Evolutionary conservation across 2,329 filamentous ascomycete species (phyloP), one percentile per base, ranked within the genome.

Genomic region (Phaeosphaeriaceae sp.): DNA sequence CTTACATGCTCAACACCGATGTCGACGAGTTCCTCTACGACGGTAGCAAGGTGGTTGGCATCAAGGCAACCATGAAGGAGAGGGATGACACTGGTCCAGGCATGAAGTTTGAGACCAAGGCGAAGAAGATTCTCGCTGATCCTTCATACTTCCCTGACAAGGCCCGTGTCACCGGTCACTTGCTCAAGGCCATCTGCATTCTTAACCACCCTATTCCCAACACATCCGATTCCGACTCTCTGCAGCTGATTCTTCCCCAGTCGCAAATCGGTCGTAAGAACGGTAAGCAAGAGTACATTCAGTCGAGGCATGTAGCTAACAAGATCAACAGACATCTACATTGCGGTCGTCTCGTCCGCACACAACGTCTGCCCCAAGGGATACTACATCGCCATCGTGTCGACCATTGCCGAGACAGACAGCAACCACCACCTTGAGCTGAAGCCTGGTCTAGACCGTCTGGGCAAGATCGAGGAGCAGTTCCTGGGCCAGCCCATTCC

Each of bases 341-440:
- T 99, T 75, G 94, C 95, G 56, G 91, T 95, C 78, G 93, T 99
- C 58, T 97, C 93, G 1, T 92, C 92, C 41, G 92, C 93, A 40
- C 96, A 99, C 84, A 98, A 96, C 73, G 96, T 99, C 70, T 98
- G 94, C 83, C 95, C 96, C 72, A 96, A 97, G 86, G 94, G 94
- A 61, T 98, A 97, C 87, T 99, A 96, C 85, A 92, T 99, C 70
- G 95, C 95, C 71, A 99, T 98, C 61, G 94, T 99, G 66, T 97
- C 93, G 48, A 99, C 95, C 59, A 97, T 99, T 75, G 92, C 95
- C 64, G 96, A 99, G 84, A 89, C 89, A 46, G 83, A 89, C 61
- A 89, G 91, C 65, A 98, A 99, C 86, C 93, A 97, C 81, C 95
- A 99, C 80, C 84, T 97, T 57, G 95, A 99, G 83, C 89, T 99